A percentile compares a stretch with the other conserved stretches of the same genome.
phyloP scores from a whole-genome alignment of 2,329 filamentous ascomycete genomes.

The Phyllosticta capitalensis region DNA sequence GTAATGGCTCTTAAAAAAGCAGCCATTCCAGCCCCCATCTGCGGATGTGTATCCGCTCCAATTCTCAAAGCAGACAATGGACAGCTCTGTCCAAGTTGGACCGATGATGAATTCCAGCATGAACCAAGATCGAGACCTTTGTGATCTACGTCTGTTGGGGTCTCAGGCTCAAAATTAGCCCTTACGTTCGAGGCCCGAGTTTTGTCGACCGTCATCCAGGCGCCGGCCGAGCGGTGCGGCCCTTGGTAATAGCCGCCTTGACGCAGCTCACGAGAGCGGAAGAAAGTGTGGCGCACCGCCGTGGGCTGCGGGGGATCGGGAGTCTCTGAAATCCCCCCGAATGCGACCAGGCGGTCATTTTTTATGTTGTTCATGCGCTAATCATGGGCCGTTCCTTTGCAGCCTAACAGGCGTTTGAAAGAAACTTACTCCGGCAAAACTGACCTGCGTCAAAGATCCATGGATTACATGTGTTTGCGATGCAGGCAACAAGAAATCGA shows the following conservation, averaged over 20 bases:
- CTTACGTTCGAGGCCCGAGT: background rate
- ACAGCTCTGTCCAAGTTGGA: background rate
- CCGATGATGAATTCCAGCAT: background rate
- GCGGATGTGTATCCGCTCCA: background rate
- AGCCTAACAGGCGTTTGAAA: background rate
- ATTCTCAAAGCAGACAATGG: background rate
- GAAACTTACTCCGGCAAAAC: background rate
- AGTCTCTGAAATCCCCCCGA: background rate
- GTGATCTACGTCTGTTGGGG: background rate
- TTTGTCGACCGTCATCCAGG: background rate
- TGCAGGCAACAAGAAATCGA: background rate
- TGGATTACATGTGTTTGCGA: background rate
- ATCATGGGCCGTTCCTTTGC: background rate
- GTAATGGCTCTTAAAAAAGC: background rate
- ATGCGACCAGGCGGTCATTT: background rate
- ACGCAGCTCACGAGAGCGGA: background rate
- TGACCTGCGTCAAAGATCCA: background rate
- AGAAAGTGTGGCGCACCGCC: background rate
- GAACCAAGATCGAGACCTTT: background rate
- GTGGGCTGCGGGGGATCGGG: conserved; percentile 4
- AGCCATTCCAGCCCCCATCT: background rate
- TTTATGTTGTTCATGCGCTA: background rate
- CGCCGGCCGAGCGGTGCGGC: background rate
- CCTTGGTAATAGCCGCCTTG: background rate
- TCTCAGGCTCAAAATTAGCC: background rate